These are phyloP conservation scores for Talaromyces sp. DNA, from an alignment of 2,329 filamentous ascomycete species.

Conservation along the genomic window DNA sequence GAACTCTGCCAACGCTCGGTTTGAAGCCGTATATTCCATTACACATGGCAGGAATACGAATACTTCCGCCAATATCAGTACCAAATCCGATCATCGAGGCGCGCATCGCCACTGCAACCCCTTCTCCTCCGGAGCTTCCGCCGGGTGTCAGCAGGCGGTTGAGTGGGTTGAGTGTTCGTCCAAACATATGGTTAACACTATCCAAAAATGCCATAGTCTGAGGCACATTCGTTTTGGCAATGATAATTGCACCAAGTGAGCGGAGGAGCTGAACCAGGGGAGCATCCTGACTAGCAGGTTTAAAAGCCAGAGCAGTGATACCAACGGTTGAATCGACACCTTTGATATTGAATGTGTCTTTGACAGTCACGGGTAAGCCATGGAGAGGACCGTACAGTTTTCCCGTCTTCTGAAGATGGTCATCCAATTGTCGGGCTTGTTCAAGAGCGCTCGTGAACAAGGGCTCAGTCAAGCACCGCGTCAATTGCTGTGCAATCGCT, in stretches of 20 bases:
- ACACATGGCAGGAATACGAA: conserved; percentile 40
- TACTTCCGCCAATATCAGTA: conserved; percentile 46
- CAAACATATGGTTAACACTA: conserved; percentile 57
- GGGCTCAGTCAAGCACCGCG: conserved; percentile 48
- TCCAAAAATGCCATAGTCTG: conserved; percentile 62
- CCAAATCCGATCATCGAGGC: conserved; percentile 57
- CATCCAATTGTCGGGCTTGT: conserved; percentile 46
- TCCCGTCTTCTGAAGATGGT: conserved; percentile 33
- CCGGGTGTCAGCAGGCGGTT: conserved; percentile 58
- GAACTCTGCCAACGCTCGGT: conserved; percentile 38
- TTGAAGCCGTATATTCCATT: conserved; percentile 44
- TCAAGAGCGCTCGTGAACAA: conserved; percentile 47
- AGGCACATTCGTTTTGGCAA: conserved; percentile 54
- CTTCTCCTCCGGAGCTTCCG: conserved; percentile 63
- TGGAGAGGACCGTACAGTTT: conserved; percentile 54
- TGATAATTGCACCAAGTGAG: conserved; percentile 46
- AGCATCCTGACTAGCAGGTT: conserved; percentile 1
- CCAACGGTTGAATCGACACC: conserved; percentile 53
- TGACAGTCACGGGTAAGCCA: conserved; percentile 54
- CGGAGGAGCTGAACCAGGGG: conserved; percentile 6
- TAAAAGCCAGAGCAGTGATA: conserved; percentile 30
- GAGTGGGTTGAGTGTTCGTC: conserved; percentile 58
- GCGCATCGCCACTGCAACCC: conserved; percentile 53
- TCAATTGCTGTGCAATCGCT: conserved; percentile 37
- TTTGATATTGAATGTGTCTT: conserved; percentile 42